These are phyloP conservation scores for Conticribra weissflogii DNA, from an alignment of 108 stramenopile genomes.

Conservation along the genomic window DNA sequence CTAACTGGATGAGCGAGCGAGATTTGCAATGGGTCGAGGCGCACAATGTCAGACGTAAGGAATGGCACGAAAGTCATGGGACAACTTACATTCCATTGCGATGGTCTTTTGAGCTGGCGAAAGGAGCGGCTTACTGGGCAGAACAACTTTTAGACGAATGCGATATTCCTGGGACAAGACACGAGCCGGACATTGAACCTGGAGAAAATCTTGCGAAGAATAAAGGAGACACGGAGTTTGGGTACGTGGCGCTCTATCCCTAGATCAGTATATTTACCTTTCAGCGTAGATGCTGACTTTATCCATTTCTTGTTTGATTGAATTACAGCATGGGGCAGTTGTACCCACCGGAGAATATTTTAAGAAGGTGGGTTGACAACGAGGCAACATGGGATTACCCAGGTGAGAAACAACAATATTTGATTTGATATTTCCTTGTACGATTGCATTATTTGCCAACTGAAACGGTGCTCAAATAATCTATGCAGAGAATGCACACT, in stretches of 20 bases:
- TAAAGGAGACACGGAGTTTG: neutral
- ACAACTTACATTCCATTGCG: conserved; percentile 29
- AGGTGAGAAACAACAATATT: no score
- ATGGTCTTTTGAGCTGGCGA: conserved; percentile 35
- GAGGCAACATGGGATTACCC: conserved; percentile 23
- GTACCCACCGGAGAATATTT: conserved; percentile 37
- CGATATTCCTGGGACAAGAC: conserved; percentile 18
- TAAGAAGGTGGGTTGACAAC: conserved; percentile 32
- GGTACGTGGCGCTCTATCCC: no score
- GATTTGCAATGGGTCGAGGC: conserved; percentile 17
- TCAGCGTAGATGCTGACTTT: no score
- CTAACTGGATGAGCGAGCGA: neutral
- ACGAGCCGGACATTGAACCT: conserved; percentile 15
- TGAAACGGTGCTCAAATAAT: no score
- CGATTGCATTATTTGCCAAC: no score
- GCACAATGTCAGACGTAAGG: conserved; percentile 22
- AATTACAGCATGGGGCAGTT: conserved; percentile 21
- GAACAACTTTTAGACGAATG: conserved; percentile 20
- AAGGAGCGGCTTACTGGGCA: conserved; percentile 28
- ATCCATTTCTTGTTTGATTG: no score
- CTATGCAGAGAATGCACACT: conserved; percentile 25
- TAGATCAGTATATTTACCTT: no score
- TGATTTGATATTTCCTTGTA: no score
- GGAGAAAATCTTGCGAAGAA: conserved; percentile 41
- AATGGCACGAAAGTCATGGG: conserved; percentile 34